Base-by-base conservation (phyloP, 495 filamentous ascomycete species). In the Bathelium albidoporum region DNA sequence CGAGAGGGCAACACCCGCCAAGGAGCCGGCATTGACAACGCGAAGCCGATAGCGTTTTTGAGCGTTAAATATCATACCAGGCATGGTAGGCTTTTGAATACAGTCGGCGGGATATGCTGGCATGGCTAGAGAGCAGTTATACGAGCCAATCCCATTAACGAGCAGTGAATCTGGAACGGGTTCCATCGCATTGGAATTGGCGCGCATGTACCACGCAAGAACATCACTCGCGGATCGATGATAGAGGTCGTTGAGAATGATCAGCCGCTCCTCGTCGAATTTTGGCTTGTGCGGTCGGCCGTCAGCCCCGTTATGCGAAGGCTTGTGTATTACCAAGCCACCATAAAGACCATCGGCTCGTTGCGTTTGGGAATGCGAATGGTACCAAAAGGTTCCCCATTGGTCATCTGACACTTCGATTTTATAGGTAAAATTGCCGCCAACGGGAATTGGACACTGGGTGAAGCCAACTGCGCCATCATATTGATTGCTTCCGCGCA, bases 181-280 rank as follows among this genome's bases (percentile, higher is more conserved):
- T 76, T 83, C 81, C 32, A 79, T 79, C 2, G 77, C 79, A 69
- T 77, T 79, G 31, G 73, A 76, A 3, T 70, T 74, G n/a, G 74
- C 70, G 41, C 70, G 69, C 60, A 72, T 74, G 64, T 80, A 83
- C 77, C 78, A 82, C 1, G 67, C 73, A 16, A 80, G 69, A 20
- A 79, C 73, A 32, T 80, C 73, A 9, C 62, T 16, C 7, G 64
- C 67, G 1, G 67, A 24, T 22, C 71, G 69, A 65, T 83, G 81
- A 67, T 82, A 83, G 80, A 80, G 82, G 64, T 83, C 81, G 4
- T 79, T 79, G 45, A 83, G 74, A 2, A 83, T 64, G 28, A 83
- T 71, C 32, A 82, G 61, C 29, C 76, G 70, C 4, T 81, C 75
- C 60, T 78, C 77, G 4, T 65, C 49, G 63, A 72, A 71, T 7